phyloP scores from a whole-genome alignment of 805 yeast species.

The Ogataea paraovalis region DNA sequence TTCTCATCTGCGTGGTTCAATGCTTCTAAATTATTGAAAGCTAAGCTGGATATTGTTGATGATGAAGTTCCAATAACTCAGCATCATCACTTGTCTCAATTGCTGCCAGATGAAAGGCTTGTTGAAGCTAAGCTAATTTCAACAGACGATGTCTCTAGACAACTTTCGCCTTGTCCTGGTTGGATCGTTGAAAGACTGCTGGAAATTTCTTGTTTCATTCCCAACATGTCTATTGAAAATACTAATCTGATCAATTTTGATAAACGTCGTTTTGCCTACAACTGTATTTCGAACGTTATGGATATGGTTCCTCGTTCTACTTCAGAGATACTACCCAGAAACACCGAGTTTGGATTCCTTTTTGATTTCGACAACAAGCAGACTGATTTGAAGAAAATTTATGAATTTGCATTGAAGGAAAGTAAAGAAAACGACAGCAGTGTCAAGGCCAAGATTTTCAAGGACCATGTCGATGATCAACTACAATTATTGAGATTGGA shows the following conservation, averaged over 20 bases:
- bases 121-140: constrained; percentile 6
- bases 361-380: constrained; percentile 41
- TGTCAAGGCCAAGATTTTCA: constrained; percentile 41
- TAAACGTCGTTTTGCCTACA: constrained; percentile 67
- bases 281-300: constrained; percentile 52
- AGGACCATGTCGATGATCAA: constrained; percentile 44
- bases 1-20: constrained; percentile 67
- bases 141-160: constrained; percentile 10
- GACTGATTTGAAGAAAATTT: constrained; percentile 32
- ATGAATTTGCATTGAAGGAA: constrained; percentile 43
- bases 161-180: constrained; percentile 80
- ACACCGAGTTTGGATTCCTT: constrained; percentile 50
- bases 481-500: constrained; percentile 52
- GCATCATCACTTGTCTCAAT: constrained; percentile 20
- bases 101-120: constrained; percentile 27
- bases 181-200: constrained; percentile 82
- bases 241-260: constrained; percentile 76
- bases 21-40: constrained; percentile 37
- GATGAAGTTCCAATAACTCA: neutral
- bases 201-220: constrained; percentile 72
- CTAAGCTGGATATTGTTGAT: neutral
- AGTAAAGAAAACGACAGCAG: constrained; percentile 33
- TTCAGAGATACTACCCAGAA: constrained; percentile 20
- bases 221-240: constrained; percentile 68
- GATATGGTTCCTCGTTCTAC: constrained; percentile 38